Evolutionary conservation across 768 basidiomycete genomes (phyloP).

Genomic region (Agrocybe chaxingu): DNA sequence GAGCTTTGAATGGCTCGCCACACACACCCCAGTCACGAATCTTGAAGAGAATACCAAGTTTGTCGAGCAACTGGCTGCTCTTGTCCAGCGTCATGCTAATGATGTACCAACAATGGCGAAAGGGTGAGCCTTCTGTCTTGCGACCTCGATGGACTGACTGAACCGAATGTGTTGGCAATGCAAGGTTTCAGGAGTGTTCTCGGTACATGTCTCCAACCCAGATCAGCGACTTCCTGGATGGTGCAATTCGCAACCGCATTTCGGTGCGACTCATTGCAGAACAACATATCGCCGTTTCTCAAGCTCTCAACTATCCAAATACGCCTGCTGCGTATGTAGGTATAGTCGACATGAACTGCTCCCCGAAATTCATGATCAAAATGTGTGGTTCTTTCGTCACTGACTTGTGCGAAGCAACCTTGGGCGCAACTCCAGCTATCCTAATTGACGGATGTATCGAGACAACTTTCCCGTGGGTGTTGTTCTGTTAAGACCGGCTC

Average conservation of each 20-base stretch:
- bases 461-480: constrained; percentile 74
- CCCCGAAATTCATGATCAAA: constrained; percentile 67
- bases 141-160: not conserved
- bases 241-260: constrained; percentile 82
- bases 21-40: constrained; percentile 59
- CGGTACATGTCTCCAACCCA: constrained; percentile 81
- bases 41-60: constrained; percentile 71
- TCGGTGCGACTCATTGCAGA: constrained; percentile 87
- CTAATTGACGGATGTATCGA: constrained; percentile 68
- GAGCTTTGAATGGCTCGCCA: constrained; percentile 69
- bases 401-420: constrained; percentile 81
- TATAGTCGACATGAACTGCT: constrained; percentile 71
- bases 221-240: constrained; percentile 77
- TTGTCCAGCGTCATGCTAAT: constrained; percentile 78
- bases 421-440: constrained; percentile 67
- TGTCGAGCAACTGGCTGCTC: constrained; percentile 58
- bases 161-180: not conserved
- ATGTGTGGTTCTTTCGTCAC: constrained; percentile 83
- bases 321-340: constrained; percentile 50
- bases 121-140: constrained; percentile 45
- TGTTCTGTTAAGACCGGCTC: not conserved
- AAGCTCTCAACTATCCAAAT: constrained; percentile 48
- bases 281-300: constrained; percentile 84
- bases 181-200: constrained; percentile 81
- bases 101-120: constrained; percentile 91